Evolutionary conservation across 805 yeast species (phyloP).

Genomic region (Pichia eremophila): DNA sequence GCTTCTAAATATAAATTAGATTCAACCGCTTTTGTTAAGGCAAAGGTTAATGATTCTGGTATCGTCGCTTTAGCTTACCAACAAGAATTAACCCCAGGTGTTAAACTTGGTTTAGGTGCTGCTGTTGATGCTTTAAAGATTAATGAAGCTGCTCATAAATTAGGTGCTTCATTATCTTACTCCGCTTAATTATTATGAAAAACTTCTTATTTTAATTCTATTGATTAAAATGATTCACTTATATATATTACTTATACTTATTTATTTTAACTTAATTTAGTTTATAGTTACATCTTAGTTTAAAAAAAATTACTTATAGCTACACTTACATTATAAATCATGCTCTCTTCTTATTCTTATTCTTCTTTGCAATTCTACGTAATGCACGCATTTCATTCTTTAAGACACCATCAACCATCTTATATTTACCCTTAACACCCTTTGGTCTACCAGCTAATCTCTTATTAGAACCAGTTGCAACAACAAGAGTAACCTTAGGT

Average conservation of each 20-base stretch:
- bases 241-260: background rate
- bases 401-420: constrained; percentile 98
- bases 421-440: constrained; percentile 95
- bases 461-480: constrained; percentile 75
- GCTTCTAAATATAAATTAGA: constrained; percentile 94
- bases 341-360: constrained; percentile 40
- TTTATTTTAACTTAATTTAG: background rate
- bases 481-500: constrained; percentile 83
- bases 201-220: background rate
- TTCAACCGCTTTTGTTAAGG: constrained; percentile 83
- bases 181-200: constrained; percentile 48
- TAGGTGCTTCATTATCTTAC: constrained; percentile 91
- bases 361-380: constrained; percentile 80
- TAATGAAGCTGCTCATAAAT: constrained; percentile 95
- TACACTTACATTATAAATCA: background rate
- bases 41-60: constrained; percentile 94
- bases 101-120: constrained; percentile 93
- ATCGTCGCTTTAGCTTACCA: constrained; percentile 88
- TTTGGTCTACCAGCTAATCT: constrained; percentile 92
- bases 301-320: background rate
- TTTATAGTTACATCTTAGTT: background rate
- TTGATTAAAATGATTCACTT: too few relatives aligned
- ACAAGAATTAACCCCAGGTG: constrained; percentile 93
- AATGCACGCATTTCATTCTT: constrained; percentile 96
- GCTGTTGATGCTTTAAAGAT: constrained; percentile 92